Conservation (phyloP, 495 filamentous ascomycete genomes). For the Hypoxylon intermedium region DNA sequence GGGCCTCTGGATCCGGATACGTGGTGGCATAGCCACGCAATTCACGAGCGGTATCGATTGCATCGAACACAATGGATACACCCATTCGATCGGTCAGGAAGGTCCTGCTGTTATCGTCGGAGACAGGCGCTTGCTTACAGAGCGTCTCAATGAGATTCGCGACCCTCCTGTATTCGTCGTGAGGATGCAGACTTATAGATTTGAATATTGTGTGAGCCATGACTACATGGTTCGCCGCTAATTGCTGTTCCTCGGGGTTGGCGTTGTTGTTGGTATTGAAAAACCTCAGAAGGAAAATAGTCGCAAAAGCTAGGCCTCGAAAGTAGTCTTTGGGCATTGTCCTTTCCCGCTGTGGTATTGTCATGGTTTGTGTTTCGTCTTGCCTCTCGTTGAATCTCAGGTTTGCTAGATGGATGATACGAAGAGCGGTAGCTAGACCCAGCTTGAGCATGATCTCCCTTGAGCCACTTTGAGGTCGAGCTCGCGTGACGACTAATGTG, state of each 20-base stretch:
- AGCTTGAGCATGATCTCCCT: slow-evolving; percentile 39
- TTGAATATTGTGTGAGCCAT: slow-evolving; percentile 40
- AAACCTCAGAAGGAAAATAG: slow-evolving; percentile 38
- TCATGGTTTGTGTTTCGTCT: slow-evolving; percentile 7
- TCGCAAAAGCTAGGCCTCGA: slow-evolving; percentile 35
- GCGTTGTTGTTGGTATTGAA: slow-evolving; percentile 30
- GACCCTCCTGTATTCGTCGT: slow-evolving; percentile 33
- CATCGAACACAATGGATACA: slow-evolving; percentile 33
- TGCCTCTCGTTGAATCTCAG: slow-evolving; percentile 20
- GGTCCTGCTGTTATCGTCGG: slow-evolving; percentile 7
- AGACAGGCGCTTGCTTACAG: slow-evolving; percentile 29
- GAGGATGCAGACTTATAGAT: slow-evolving; percentile 8
- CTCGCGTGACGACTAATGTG: slow-evolving; percentile 33
- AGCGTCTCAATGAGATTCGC: slow-evolving; percentile 37
- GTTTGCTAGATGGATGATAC: slow-evolving; percentile 35
- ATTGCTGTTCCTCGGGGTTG: slow-evolving; percentile 39
- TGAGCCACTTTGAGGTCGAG: slow-evolving; percentile 20
- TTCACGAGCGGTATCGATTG: slow-evolving; percentile 20
- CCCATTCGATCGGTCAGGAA: slow-evolving; percentile 27
- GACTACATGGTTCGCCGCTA: slow-evolving; percentile 42
- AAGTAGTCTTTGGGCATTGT: slow-evolving; percentile 39
- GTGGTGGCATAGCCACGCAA: slow-evolving; percentile 24
- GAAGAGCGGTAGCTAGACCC: slow-evolving; percentile 25
- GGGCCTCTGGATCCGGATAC: slow-evolving; percentile 9
- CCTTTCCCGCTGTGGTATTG: slow-evolving; percentile 12